Percentiles rank a stretch among this genome's conserved stretches.
phyloP scores from a whole-genome alignment of 805 yeast species.

The Torulaspora indica region DNA sequence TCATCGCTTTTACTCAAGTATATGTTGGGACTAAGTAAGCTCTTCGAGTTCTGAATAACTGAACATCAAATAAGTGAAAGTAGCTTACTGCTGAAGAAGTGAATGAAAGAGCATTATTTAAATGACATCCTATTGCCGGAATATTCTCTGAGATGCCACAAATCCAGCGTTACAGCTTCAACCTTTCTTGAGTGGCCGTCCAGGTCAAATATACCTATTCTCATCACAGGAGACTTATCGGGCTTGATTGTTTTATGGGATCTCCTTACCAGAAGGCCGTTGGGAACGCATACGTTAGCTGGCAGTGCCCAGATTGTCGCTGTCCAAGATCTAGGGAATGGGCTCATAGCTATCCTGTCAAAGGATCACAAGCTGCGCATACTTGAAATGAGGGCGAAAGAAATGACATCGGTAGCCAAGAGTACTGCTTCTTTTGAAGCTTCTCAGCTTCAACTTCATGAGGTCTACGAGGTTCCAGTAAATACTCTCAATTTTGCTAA shows the following conservation, averaged over 20 bases:
- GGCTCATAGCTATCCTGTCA: slow-evolving; percentile 18
- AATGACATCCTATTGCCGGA: slow-evolving; percentile 11
- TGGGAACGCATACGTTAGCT: slow-evolving; percentile 7
- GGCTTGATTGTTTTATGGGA: slow-evolving; percentile 32
- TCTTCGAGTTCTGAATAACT: background rate
- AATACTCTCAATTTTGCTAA: slow-evolving; percentile 36
- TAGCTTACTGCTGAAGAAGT: background rate
- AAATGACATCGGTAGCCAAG: background rate
- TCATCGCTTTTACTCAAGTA: background rate
- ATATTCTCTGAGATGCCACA: slow-evolving; percentile 23
- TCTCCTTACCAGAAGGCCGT: slow-evolving; percentile 28
- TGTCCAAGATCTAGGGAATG: slow-evolving; percentile 13
- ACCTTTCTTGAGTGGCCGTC: slow-evolving; percentile 6
- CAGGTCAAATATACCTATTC: slow-evolving; percentile 10
- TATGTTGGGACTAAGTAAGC: background rate
- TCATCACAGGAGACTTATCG: slow-evolving; percentile 29
- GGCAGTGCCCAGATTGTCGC: slow-evolving; percentile 19
- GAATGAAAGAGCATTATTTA: slow-evolving; percentile 1
- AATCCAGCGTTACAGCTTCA: slow-evolving; percentile 18
- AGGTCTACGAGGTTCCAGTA: slow-evolving; percentile 27
- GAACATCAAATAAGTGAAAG: background rate
- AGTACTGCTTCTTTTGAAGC: background rate
- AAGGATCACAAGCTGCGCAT: slow-evolving; percentile 30
- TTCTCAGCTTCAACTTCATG: background rate
- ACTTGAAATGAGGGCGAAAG: slow-evolving; percentile 6